phyloP scores from a whole-genome alignment of 768 basidiomycete genomes.

The Boletus sp. region DNA sequence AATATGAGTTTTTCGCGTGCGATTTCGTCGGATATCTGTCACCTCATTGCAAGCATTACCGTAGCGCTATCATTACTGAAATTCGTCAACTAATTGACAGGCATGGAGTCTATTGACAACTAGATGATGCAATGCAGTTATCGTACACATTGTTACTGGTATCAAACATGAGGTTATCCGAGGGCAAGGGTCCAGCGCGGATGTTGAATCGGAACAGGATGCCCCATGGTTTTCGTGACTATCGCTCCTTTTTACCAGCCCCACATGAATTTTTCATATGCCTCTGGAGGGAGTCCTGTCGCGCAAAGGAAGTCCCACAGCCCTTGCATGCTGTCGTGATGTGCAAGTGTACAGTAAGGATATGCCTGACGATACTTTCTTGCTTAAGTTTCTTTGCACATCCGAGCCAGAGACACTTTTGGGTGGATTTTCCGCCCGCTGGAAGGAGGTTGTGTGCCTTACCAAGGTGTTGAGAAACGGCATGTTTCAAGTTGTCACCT shows the following conservation, averaged over 20 bases:
- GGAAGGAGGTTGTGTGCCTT: conserved; percentile 2
- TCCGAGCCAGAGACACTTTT: conserved; percentile 16
- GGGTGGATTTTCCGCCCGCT: not conserved
- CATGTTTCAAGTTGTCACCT: conserved; percentile 8
- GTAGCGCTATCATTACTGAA: not conserved
- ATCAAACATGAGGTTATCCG: not conserved
- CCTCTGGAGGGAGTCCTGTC: conserved; percentile 25
- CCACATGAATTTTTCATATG: conserved; percentile 21
- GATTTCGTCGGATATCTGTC: not conserved
- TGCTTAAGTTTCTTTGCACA: conserved; percentile 23
- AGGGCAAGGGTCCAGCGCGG: too few species aligned
- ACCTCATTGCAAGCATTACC: not conserved
- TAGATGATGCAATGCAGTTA: too few species aligned
- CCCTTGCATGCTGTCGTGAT: conserved; percentile 5
- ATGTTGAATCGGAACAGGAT: not conserved
- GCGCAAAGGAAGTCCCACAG: conserved; percentile 26
- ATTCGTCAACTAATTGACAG: too few species aligned
- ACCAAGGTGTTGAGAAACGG: conserved; percentile 12
- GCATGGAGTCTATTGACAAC: not conserved
- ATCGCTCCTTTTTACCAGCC: not conserved
- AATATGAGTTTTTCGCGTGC: not conserved
- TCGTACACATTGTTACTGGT: not conserved
- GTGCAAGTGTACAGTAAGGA: conserved; percentile 22
- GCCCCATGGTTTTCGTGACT: too few species aligned
- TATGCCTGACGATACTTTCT: conserved; percentile 25